Evolutionary conservation across 2,329 filamentous ascomycete species (phyloP).

Genomic region (Alternaria triticina): DNA sequence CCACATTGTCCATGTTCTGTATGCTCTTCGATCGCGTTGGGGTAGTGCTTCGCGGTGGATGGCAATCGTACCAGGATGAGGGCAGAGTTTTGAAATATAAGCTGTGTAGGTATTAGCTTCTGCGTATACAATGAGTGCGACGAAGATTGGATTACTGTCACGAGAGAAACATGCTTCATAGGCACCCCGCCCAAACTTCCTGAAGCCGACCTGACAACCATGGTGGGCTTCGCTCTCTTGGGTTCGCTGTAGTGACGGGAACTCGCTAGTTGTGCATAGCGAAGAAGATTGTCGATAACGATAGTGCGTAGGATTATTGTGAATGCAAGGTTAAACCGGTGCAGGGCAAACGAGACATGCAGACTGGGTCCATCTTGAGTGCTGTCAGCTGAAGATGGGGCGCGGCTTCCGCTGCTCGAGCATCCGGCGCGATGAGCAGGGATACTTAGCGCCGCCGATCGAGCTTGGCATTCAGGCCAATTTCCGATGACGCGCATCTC

Average conservation of each 20-base stretch:
- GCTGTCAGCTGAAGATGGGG: background rate
- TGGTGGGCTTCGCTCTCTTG: background rate
- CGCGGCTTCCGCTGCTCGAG: background rate
- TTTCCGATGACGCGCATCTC: background rate
- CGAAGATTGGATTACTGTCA: slow-evolving; percentile 60
- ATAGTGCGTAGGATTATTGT: background rate
- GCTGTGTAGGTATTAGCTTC: slow-evolving; percentile 55
- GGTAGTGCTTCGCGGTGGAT: slow-evolving; percentile 2
- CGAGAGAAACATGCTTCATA: slow-evolving; percentile 72
- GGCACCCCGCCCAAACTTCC: slow-evolving; percentile 59
- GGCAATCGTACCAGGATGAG: slow-evolving; percentile 68
- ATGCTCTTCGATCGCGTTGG: background rate
- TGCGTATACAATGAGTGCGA: background rate
- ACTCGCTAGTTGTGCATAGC: background rate
- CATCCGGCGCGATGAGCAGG: background rate
- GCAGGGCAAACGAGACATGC: background rate
- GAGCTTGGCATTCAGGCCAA: background rate
- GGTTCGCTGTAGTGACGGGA: background rate
- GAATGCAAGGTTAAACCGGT: background rate
- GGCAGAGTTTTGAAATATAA: slow-evolving; percentile 80
- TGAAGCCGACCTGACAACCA: slow-evolving; percentile 13
- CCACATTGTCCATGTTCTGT: background rate
- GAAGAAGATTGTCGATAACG: background rate
- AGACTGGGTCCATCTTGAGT: background rate
- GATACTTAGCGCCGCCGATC: background rate